A percentile compares a stretch with the other conserved stretches of the same genome.
These are phyloP conservation scores for Leptographium procerum DNA, from an alignment of 2,329 filamentous ascomycete genomes.

Conservation along the genomic window DNA sequence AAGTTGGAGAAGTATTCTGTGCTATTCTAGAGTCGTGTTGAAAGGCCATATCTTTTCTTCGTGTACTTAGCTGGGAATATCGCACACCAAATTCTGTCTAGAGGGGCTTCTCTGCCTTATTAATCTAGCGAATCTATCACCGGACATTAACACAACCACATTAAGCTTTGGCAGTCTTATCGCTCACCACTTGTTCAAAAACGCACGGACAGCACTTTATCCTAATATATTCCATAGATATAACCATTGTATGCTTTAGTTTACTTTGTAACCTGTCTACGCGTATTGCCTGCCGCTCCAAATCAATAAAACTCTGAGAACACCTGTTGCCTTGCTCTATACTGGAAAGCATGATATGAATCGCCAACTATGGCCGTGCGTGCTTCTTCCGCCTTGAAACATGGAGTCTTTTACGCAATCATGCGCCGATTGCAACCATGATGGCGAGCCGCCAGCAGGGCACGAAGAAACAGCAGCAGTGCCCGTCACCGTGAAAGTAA, in stretches of 20 bases:
- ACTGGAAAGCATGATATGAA: neutral
- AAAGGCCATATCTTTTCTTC: too few relatives aligned
- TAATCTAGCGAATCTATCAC: too few relatives aligned
- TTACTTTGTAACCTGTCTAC: neutral
- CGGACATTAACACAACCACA: too few relatives aligned
- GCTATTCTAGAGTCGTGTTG: too few relatives aligned
- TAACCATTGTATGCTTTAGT: neutral
- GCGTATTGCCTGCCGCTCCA: neutral
- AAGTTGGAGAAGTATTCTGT: too few relatives aligned
- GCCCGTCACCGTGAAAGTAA: neutral
- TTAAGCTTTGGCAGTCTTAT: too few relatives aligned
- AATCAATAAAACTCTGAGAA: neutral
- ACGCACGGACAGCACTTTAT: neutral
- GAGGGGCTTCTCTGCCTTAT: too few relatives aligned
- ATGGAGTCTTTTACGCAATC: too few relatives aligned
- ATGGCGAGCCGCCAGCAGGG: neutral
- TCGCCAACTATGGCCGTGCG: neutral
- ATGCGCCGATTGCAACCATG: neutral
- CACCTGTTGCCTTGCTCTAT: neutral
- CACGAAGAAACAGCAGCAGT: neutral
- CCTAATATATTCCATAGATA: neutral
- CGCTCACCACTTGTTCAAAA: too few relatives aligned
- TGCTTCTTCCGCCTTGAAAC: too few relatives aligned
- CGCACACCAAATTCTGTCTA: too few relatives aligned
- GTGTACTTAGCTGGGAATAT: too few relatives aligned